These are phyloP conservation scores for Chlorociboria aeruginascens DNA, from an alignment of 495 filamentous ascomycete species.

Conservation along the genomic window DNA sequence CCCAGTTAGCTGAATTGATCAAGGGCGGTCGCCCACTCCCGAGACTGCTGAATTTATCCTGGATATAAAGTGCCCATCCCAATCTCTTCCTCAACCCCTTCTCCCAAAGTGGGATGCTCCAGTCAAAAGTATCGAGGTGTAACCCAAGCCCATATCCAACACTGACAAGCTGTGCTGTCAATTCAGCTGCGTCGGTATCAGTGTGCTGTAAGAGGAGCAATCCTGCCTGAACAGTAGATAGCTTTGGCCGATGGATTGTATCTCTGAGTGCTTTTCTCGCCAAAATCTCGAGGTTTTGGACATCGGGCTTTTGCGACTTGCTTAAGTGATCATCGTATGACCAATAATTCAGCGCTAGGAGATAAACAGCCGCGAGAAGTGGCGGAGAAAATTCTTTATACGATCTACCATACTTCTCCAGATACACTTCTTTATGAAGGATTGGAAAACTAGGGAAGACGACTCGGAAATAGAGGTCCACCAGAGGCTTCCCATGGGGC, in stretches of 20 bases:
- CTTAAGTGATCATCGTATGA: constrained; percentile 56
- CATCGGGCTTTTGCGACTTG: constrained; percentile 56
- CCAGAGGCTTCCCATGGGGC: constrained; percentile 65
- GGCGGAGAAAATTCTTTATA: constrained; percentile 71
- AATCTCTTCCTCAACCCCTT: constrained; percentile 69
- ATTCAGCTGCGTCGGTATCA: constrained; percentile 67
- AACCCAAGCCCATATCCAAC: constrained; percentile 72
- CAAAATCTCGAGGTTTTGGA: constrained; percentile 60
- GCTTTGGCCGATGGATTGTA: constrained; percentile 70
- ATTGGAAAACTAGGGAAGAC: constrained; percentile 88
- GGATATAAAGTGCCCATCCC: constrained; percentile 83
- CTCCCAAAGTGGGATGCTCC: constrained; percentile 83
- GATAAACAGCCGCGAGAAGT: constrained; percentile 77
- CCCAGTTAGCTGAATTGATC: constrained; percentile 71
- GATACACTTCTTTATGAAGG: constrained; percentile 73
- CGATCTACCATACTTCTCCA: constrained; percentile 68
- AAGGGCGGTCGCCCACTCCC: constrained; percentile 77
- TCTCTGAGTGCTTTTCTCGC: constrained; percentile 60
- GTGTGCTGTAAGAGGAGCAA: constrained; percentile 83
- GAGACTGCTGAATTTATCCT: constrained; percentile 83
- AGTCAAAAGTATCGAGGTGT: constrained; percentile 71
- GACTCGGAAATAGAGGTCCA: constrained; percentile 77
- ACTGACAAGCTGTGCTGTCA: constrained; percentile 76
- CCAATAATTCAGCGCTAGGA: constrained; percentile 83
- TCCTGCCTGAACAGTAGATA: constrained; percentile 90